Evolutionary conservation across 805 yeast genomes (phyloP), one percentile per base, ranked within the genome.

Genomic region (Pichia gijzeniarum): DNA sequence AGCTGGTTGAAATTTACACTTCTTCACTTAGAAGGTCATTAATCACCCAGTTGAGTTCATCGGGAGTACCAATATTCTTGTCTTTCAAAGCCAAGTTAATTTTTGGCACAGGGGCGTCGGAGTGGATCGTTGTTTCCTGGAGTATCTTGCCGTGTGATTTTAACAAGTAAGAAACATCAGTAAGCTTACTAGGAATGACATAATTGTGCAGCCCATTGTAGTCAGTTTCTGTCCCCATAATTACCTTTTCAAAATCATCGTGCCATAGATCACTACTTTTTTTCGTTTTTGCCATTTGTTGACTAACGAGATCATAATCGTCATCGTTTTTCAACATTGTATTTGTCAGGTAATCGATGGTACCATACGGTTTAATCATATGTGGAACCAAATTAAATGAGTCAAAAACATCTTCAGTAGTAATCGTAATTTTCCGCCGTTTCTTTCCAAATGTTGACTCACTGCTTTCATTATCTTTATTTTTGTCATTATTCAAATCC

Each of bases 21-120:
- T 52, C 56, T 41, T 53, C 57, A 19, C 55, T 52, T 21, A 80
- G 62, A 43, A 84, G 72, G 53, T 82, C 90, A 62, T 79, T 81
- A 32, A 85, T 71, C 43, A 84, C 65, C 85, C 87, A 79, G 53
- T 79, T 77, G 50, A 85, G 65, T 57, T 85, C 95, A 45, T 82
- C 84, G 31, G 77, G 74, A 0, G 80, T 70, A 7, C 65, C 65
- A 3, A 60, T 45, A n/a, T 51, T 48, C 4, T 57, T 57, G 44
- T 57, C 60, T 20, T 50, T 56, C 7, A 61, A 45, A 4, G 58
- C 52, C n/a, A 61, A 48, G 18, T 46, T 41, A 5, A 41, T 35
- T 49, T 54, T 22, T 47, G 57, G 44, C 21, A 25, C 42, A 17
- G 45, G 25, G 5, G n/a, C 39, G 10, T 20, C 38, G 16, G 32